Evolutionary conservation across 345 rosid genomes (phyloP).

Genomic region (Eucalyptus caleyi): DNA sequence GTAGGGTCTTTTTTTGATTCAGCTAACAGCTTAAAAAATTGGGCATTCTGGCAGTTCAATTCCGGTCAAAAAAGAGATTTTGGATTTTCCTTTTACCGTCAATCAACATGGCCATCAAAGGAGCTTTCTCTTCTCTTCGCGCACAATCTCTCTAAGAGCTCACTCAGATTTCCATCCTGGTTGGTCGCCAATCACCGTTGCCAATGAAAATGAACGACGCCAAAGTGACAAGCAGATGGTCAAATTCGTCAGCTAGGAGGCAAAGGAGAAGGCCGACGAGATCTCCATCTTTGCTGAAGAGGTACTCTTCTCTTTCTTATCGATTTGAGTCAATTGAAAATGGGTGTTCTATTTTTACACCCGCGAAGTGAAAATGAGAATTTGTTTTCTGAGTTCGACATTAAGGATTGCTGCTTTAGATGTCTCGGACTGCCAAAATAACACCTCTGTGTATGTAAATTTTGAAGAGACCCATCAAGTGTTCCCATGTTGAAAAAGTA

Average conservation of each 20-base stretch:
- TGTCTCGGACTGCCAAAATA: background rate
- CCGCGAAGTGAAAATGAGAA: background rate
- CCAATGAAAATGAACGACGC: conserved; percentile 72
- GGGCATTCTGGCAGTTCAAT: too few relatives aligned
- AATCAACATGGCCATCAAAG: background rate
- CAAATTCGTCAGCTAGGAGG: conserved; percentile 88
- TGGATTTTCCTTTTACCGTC: background rate
- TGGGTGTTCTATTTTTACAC: background rate
- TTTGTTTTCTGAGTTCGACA: background rate
- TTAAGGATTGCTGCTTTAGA: background rate
- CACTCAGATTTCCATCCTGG: background rate
- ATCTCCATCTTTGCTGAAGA: conserved; percentile 88
- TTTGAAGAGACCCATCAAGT: background rate
- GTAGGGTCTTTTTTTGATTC: too few relatives aligned
- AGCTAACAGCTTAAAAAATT: too few relatives aligned
- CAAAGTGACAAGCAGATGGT: conserved; percentile 97
- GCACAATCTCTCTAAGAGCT: background rate
- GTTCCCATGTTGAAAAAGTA: background rate
- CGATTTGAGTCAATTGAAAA: background rate
- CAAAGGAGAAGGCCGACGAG: conserved; percentile 93
- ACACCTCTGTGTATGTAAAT: background rate
- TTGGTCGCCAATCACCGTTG: background rate
- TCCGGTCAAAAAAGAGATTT: too few relatives aligned
- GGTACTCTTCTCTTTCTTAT: conserved; percentile 13
- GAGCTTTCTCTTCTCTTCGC: background rate